Percentiles rank a stretch among this genome's conserved stretches.
phyloP scores from a whole-genome alignment of 2,329 filamentous ascomycete genomes.

The Akanthomyces uredinophilus region DNA sequence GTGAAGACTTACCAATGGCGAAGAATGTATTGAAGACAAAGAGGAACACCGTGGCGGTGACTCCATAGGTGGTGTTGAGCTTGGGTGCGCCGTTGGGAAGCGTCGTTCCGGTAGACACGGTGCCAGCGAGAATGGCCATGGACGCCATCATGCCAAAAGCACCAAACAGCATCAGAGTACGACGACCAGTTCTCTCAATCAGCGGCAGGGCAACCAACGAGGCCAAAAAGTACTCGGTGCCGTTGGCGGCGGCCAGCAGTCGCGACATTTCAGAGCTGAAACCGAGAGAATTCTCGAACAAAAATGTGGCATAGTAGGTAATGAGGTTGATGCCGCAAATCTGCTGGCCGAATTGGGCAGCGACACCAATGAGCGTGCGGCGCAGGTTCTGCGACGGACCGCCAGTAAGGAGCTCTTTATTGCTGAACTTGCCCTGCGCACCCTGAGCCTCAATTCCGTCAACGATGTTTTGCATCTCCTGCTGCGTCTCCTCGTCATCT shows the following conservation, averaged over 20 bases:
- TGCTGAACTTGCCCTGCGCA: conserved; percentile 26
- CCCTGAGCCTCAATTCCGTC: conserved; percentile 25
- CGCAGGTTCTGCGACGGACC: conserved; percentile 36
- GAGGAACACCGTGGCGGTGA: conserved; percentile 42
- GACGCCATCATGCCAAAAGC: conserved; percentile 59
- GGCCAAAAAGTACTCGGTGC: conserved; percentile 37
- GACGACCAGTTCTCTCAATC: conserved; percentile 51
- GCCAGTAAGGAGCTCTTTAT: conserved; percentile 35
- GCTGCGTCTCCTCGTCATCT: conserved; percentile 23
- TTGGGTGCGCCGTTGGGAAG: conserved; percentile 23
- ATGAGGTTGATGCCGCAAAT: conserved; percentile 44
- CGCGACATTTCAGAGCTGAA: conserved; percentile 43
- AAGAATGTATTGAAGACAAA: conserved; percentile 61
- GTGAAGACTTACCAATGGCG: conserved; percentile 28
- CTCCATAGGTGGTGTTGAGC: conserved; percentile 24
- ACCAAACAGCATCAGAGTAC: conserved; percentile 59
- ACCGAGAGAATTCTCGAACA: conserved; percentile 39
- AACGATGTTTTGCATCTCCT: conserved; percentile 40
- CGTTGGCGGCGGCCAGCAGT: conserved; percentile 50
- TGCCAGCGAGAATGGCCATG: conserved; percentile 51
- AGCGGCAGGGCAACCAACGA: conserved; percentile 34
- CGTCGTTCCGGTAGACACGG: conserved; percentile 27
- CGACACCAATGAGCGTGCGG: conserved; percentile 42
- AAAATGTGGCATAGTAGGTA: conserved; percentile 37
- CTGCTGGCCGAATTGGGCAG: conserved; percentile 45